Base-by-base conservation (phyloP, 495 filamentous ascomycete genomes). In the Aspergillus kassunensis region DNA sequence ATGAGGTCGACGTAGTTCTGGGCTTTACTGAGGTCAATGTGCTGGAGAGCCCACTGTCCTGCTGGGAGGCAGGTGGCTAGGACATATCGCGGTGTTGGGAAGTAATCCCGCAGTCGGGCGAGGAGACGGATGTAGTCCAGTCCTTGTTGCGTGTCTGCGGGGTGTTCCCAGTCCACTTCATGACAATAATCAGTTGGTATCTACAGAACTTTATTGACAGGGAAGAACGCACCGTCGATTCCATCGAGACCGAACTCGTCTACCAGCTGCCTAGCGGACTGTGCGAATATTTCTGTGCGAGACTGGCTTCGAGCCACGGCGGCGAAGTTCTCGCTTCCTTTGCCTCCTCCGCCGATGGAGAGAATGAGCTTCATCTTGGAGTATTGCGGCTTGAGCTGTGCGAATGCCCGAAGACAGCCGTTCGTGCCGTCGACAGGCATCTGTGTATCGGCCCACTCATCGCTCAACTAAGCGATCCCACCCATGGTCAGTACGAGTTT, bases 101-200 rank as follows among this genome's bases (percentile, higher is more conserved):
- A 77, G 19, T 79, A 79, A 39, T 81, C 71, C 44, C 91, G 85
- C 46, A 91, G 70, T 4, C 80, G 72, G 6, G 83, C 78, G 11
- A 96, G 78, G 12, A 96, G 75, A 24, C 78, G 72, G 43, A 93
- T 66, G 64, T 90, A 95, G 66, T 90, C 80, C 37, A 70, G 69
- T 19, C 90, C 90, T 63, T 95, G 81, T 34, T 80, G 70, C 2
- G 74, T 57, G 58, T 88, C 76, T 37, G 80, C 77, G 1, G 90
- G 91, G 59, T 95, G 88, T 62, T 95, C 89, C 91, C 91, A 96
- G 60, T 92, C 91, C 59, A 96, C 91, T 95, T 56, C 29, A 19
- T 15, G 10, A 35, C 18, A 46, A 23, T 3, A 1, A 35, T 46
- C 30, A 46, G 44, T n/a, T n/a, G n/a, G n/a, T n/a, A n/a, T n/a